Evolutionary conservation across 2,329 filamentous ascomycete species (phyloP).

Genomic region (Plectosphaerella plurivora): DNA sequence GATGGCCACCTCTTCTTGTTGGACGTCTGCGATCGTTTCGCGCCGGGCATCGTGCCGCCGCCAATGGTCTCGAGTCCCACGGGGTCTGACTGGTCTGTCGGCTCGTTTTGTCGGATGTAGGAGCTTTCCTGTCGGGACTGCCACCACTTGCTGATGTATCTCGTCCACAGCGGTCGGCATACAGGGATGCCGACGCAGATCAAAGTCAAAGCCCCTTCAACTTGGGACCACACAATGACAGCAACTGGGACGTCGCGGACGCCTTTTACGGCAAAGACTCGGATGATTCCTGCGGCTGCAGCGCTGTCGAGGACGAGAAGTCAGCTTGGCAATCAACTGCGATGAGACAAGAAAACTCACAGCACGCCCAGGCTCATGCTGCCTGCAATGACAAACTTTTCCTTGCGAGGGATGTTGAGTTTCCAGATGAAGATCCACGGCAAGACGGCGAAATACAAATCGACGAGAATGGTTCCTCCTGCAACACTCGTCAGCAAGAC

Average conservation of each 20-base stretch:
- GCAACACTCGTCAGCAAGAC: neutral
- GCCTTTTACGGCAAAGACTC: conserved; percentile 1
- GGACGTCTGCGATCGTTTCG: neutral
- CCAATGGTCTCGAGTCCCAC: neutral
- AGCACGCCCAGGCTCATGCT: conserved; percentile 29
- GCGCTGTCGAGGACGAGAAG: neutral
- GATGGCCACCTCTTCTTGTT: neutral
- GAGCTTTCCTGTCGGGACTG: neutral
- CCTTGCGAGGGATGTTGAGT: conserved; percentile 26
- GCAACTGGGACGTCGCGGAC: conserved; percentile 11
- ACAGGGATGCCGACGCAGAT: conserved; percentile 15
- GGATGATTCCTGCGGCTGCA: conserved; percentile 1
- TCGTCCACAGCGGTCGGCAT: conserved; percentile 11
- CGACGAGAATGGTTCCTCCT: conserved; percentile 18
- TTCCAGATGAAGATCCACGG: conserved; percentile 39
- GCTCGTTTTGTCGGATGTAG: neutral
- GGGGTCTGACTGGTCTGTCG: neutral
- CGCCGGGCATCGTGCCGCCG: conserved; percentile 2
- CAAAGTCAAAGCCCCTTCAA: conserved; percentile 14
- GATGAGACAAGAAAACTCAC: conserved; percentile 16
- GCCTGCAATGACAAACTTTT: conserved; percentile 31
- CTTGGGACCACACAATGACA: conserved; percentile 14
- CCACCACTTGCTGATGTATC: conserved; percentile 5
- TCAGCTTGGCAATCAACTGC: neutral
- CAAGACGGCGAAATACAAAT: conserved; percentile 32